Percentiles rank a stretch among this genome's conserved stretches.
Conservation (phyloP, 371 early-diverging fungal genomes). For the Rhizomucor pusillus region DNA sequence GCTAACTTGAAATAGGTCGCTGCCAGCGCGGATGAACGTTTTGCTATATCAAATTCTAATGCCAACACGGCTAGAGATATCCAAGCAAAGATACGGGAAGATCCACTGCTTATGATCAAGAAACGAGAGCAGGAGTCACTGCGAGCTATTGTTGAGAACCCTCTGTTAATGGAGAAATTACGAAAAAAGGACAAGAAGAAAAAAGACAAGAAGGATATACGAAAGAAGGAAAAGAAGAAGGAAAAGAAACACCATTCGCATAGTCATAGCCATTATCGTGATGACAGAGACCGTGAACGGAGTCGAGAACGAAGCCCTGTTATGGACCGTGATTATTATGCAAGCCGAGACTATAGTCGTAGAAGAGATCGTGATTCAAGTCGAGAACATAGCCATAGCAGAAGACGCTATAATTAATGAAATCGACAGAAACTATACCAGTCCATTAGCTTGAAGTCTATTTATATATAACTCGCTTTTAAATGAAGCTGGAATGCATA, state of each 20-base stretch:
- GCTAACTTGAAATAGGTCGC: slow-evolving; percentile 15
- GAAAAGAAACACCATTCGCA: not conserved
- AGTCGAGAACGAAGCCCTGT: too few species aligned
- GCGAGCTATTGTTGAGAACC: slow-evolving; percentile 76
- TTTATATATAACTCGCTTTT: too few species aligned
- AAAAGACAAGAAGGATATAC: slow-evolving; percentile 45
- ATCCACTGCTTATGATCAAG: slow-evolving; percentile 88
- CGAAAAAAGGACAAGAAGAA: slow-evolving; percentile 43
- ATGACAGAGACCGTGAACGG: too few species aligned
- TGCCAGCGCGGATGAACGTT: slow-evolving; percentile 21
- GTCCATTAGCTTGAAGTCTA: too few species aligned
- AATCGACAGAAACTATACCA: too few species aligned
- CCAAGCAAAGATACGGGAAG: slow-evolving; percentile 86
- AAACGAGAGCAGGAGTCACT: slow-evolving; percentile 80
- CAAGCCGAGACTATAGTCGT: too few species aligned
- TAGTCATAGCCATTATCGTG: too few species aligned
- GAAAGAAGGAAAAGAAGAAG: slow-evolving; percentile 5
- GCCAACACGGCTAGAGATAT: slow-evolving; percentile 84
- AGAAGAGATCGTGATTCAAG: too few species aligned
- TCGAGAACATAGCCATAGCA: too few species aligned
- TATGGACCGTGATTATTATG: too few species aligned
- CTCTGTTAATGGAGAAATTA: slow-evolving; percentile 64
- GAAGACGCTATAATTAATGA: too few species aligned
- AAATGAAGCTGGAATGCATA: too few species aligned
- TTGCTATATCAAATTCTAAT: slow-evolving; percentile 45